A percentile compares a stretch with the other conserved stretches of the same genome.
These are phyloP conservation scores for Tetrahymena elliotti DNA, from an alignment of 73 alveolate species.

Conservation along the genomic window DNA sequence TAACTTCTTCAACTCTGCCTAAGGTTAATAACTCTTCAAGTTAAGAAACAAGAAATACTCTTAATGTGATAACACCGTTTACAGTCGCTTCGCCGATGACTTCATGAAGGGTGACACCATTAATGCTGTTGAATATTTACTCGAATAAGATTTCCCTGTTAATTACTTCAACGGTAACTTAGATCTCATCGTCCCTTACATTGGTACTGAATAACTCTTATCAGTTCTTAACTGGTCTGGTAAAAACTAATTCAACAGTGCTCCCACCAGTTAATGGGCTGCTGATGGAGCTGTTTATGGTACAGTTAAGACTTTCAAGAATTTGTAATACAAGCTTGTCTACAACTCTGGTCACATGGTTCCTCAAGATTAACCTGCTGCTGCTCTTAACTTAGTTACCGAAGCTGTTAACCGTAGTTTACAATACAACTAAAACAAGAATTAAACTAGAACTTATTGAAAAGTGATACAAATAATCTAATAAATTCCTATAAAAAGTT, in stretches of 20 bases:
- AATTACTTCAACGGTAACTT: neutral
- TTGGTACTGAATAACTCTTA: neutral
- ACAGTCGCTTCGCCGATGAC: neutral
- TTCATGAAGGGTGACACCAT: neutral
- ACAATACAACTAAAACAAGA: neutral
- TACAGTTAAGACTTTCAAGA: neutral
- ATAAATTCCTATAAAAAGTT: neutral
- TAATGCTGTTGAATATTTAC: neutral
- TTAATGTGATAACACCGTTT: neutral
- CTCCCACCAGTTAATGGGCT: neutral
- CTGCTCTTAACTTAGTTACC: conserved; percentile 57
- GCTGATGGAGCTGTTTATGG: neutral
- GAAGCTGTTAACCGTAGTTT: conserved; percentile 53
- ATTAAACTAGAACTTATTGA: neutral
- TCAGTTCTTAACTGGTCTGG: neutral
- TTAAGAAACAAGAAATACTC: neutral
- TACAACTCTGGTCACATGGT: conserved; percentile 89
- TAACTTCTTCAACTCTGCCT: neutral
- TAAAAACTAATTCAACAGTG: neutral
- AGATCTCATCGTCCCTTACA: neutral
- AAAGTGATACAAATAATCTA: neutral
- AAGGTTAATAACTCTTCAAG: neutral
- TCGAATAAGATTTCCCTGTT: neutral
- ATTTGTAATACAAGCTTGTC: conserved; percentile 31
- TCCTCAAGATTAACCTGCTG: conserved; percentile 83